These are phyloP conservation scores for Yamadazyma spencermartinsiae DNA, from an alignment of 1,139 yeast species.

Conservation along the genomic window DNA sequence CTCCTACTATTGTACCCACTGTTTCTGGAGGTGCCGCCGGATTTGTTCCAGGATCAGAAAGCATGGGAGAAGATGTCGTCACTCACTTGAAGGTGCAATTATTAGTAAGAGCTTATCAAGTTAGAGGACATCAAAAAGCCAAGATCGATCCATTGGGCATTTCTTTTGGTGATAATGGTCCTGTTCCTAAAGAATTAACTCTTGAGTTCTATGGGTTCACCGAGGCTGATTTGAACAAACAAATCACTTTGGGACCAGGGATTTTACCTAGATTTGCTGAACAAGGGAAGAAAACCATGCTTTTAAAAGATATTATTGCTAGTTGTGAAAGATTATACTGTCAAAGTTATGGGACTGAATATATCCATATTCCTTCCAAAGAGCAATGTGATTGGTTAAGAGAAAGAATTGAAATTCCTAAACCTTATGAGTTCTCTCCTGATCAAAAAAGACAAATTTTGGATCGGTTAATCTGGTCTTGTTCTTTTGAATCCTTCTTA, in stretches of 20 bases:
- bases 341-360: slow-evolving; percentile 87
- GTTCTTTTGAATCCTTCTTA: slow-evolving; percentile 88
- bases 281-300: slow-evolving; percentile 61
- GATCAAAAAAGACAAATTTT: slow-evolving; percentile 96
- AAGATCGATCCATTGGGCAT: slow-evolving; percentile 92
- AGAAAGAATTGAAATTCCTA: slow-evolving; percentile 91
- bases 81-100: slow-evolving; percentile 94
- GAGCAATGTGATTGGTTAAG: slow-evolving; percentile 98
- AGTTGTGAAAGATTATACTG: slow-evolving; percentile 86
- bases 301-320: slow-evolving; percentile 74
- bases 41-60: slow-evolving; percentile 47
- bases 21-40: slow-evolving; percentile 75
- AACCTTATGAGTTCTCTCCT: slow-evolving; percentile 76
- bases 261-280: slow-evolving; percentile 89
- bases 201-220: slow-evolving; percentile 90
- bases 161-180: slow-evolving; percentile 66
- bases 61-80: slow-evolving; percentile 62
- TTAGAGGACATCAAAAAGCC: slow-evolving; percentile 96
- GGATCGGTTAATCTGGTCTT: slow-evolving; percentile 96
- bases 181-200: slow-evolving; percentile 81
- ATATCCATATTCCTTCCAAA: slow-evolving; percentile 94
- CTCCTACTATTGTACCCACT: slow-evolving; percentile 80
- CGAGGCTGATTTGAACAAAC: slow-evolving; percentile 78
- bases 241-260: slow-evolving; percentile 95
- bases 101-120: slow-evolving; percentile 97